These are phyloP conservation scores for Chlorella sp. DNA, from an alignment of 139 green algal species.

Conservation along the genomic window DNA sequence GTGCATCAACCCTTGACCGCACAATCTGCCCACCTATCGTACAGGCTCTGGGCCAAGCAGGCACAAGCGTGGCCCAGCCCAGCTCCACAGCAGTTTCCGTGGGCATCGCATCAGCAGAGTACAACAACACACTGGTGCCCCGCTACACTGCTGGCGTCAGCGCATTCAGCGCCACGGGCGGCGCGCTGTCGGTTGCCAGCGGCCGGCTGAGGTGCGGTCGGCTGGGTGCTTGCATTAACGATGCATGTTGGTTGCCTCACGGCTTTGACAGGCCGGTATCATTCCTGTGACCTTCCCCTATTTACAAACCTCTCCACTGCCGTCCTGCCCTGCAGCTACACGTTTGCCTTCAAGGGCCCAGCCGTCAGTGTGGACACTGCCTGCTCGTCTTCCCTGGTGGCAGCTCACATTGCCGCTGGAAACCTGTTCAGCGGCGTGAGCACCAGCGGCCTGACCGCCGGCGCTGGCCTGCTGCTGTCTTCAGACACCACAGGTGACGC, in stretches of 20 bases:
- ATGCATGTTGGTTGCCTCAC: neutral
- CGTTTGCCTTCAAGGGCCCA: slow-evolving; percentile 71
- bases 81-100: slow-evolving; percentile 57
- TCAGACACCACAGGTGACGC: slow-evolving; percentile 62
- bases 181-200: slow-evolving; percentile 73
- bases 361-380: slow-evolving; percentile 83
- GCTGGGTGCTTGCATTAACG: neutral
- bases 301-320: neutral
- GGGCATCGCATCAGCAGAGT: slow-evolving; percentile 84
- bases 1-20: slow-evolving; percentile 22
- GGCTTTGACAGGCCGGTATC: too few species aligned
- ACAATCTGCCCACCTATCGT: neutral
- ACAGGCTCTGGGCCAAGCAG: slow-evolving; percentile 22
- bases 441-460: slow-evolving; percentile 55
- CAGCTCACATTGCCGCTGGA: slow-evolving; percentile 61
- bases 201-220: slow-evolving; percentile 58
- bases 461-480: slow-evolving; percentile 77
- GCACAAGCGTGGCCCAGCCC: slow-evolving; percentile 18
- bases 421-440: slow-evolving; percentile 42
- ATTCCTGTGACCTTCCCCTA: too few species aligned
- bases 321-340: slow-evolving; percentile 51
- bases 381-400: slow-evolving; percentile 82
- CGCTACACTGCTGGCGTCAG: slow-evolving; percentile 59
- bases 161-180: slow-evolving; percentile 80
- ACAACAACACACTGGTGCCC: slow-evolving; percentile 73